Percentiles rank a stretch among this genome's conserved stretches.
These are phyloP conservation scores for Ascochyta viciae-villosae DNA, from an alignment of 2,329 filamentous ascomycete species.

Conservation along the genomic window DNA sequence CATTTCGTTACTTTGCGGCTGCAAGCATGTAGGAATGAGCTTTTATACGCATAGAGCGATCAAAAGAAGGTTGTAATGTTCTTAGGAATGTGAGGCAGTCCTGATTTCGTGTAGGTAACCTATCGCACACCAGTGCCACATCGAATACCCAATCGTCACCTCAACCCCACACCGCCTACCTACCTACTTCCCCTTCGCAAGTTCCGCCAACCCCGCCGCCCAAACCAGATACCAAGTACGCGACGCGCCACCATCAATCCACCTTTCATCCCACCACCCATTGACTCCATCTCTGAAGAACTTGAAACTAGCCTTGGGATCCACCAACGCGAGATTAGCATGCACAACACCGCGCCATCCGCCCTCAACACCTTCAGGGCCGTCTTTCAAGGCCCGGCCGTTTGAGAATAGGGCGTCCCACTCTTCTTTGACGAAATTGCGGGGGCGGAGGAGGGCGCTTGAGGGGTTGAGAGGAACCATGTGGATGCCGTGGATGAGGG, in stretches of 20 bases:
- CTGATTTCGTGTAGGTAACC: too few species aligned
- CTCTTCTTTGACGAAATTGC: slow-evolving; percentile 75
- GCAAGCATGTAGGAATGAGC: too few species aligned
- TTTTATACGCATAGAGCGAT: too few species aligned
- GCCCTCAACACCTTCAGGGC: slow-evolving; percentile 50
- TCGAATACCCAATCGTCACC: not conserved
- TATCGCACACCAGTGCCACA: too few species aligned
- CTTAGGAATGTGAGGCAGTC: too few species aligned
- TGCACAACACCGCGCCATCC: slow-evolving; percentile 89
- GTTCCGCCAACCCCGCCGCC: slow-evolving; percentile 36
- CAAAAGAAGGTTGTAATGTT: too few species aligned
- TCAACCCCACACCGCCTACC: not conserved
- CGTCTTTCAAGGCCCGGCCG: slow-evolving; percentile 59
- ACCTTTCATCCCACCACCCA: slow-evolving; percentile 60
- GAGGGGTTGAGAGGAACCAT: slow-evolving; percentile 77
- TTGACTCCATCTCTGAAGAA: slow-evolving; percentile 77
- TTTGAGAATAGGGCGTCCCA: slow-evolving; percentile 73
- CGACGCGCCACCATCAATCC: slow-evolving; percentile 79
- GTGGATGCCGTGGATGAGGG: slow-evolving; percentile 80
- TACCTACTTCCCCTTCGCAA: slow-evolving; percentile 10
- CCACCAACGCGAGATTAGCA: slow-evolving; percentile 79
- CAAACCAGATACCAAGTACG: slow-evolving; percentile 45
- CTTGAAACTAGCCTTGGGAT: slow-evolving; percentile 71
- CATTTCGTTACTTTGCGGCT: too few species aligned
- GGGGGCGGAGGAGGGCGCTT: slow-evolving; percentile 68